Evolutionary conservation across 495 filamentous ascomycete genomes (phyloP), one percentile per base, ranked within the genome.

Genomic region (Friedmanniomyces simplex): DNA sequence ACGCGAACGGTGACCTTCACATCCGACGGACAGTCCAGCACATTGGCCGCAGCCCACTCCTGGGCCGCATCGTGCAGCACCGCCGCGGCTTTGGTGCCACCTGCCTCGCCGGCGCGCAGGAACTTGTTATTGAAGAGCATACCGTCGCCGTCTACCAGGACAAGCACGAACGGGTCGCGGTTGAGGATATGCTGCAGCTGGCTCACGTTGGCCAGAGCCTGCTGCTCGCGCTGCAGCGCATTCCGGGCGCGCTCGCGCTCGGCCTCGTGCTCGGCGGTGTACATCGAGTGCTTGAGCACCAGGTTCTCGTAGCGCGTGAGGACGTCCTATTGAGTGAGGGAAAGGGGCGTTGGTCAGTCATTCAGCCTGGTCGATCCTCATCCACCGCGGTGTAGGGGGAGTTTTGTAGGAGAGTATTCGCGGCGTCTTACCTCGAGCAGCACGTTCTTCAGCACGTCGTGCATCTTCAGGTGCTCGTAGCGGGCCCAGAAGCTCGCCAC

Each of bases 61-160:
- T 21, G 37, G 49, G 84, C 67, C 7, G 76, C 72, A 18, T 77
- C 69, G 59, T 72, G 74, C 12, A 85, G 63, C 24, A 76, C 64
- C 7, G 74, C 74, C 16, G 82, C 83, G 2, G 82, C 81, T 20
- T 69, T 71, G 16, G 72, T 68, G 36, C 82, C 83, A 24, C 83
- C 82, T 13, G 77, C 75, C 21, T 60, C 61, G n/a, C 61, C 57
- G 8, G 50, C 50, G 14, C 65, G 67, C 20, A 84, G 63, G 20
- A 80, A 73, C 28, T 74, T 67, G 39, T 81, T 77, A 36, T 77
- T 74, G 70, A 85, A 85, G 30, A 81, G 67, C 63, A 83, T 82
- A 10, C 78, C 78, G 66, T 85, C 79, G 34, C 81, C 81, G 57
- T 86, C 82, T 26, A 85, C 69, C 13, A 85, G 69, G 16, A 83